Base-by-base conservation (phyloP, 805 yeast species). In the Lipomyces sp. region DNA sequence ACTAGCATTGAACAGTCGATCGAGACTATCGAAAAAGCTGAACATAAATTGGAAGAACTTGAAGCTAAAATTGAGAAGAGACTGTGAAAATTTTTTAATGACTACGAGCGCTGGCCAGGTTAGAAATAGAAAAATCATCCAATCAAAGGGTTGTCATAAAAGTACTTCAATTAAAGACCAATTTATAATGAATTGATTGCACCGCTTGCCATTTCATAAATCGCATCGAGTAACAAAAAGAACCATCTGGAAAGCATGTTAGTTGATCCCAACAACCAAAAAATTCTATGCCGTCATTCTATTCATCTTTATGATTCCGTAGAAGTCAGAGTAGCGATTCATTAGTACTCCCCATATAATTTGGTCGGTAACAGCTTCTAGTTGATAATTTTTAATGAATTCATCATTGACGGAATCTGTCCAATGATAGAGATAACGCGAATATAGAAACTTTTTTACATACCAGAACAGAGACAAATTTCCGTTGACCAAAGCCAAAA, bases 241-340 rank as follows among this genome's bases (percentile, higher is more conserved):
- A n/a, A n/a, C n/a, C 29, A 15, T 42, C 18, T 42, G 10, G 48
- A 42, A 42, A n/a, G 6, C 29, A 42, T 42, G 48, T 42, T 42
- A 42, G 48, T 24, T 24, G 24, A 24, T 24, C 10, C n/a, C n/a
- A 5, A 6, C 10, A 42, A 15, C 48, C 7, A n/a, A 42, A 39
- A 42, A 1, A 2, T 5, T 42, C n/a, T n/a, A 10, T 15, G 48
- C n/a, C 48, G 48, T 42, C 7, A 42, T 15, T 5, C 24, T 13
- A 15, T 42, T 24, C 48, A 42, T 15, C 48, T 0, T 3, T 42
- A 42, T 42, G 24, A 42, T 42, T 42, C 48, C 48, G 48, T 42
- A 13, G 6, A 15, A 24, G 30, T 69, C 72, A 69, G 72, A 69
- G 71, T 69, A 69, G 72, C 72, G 72, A 66, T 69, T 69, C 72